Base-by-base conservation (phyloP, 176 grass and related monocot genomes). In the Avena sativa region DNA sequence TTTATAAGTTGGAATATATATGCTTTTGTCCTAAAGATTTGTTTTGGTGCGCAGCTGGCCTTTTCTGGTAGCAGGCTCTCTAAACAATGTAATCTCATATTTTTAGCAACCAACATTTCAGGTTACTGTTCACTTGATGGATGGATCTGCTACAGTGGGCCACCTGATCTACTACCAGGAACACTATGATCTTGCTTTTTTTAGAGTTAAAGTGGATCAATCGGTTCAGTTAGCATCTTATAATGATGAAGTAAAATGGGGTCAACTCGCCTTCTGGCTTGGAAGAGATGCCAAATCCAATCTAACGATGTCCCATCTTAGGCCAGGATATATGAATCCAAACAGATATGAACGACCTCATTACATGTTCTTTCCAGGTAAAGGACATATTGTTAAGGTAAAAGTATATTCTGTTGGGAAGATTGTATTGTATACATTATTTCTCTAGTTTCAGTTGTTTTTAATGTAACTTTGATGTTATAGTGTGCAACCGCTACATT, bases 111-210 rank as follows among this genome's bases (percentile, higher is more conserved):
- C n/a, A 57, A 43, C 69, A 1, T 83, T 83, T 40, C n/a, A 83
- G 51, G 68, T 83, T 17, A 25, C 4, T 56, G 52, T 73, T 57
- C 32, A 38, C n/a, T 47, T 83, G 36, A 4, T 25, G 20, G 81
- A 72, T 58, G 34, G 55, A 9, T 73, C 52, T 0, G 3, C 4
- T 59, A 9, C n/a, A 21, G 13, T 17, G 50, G 34, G 13, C n/a
- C 3, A 72, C 10, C 53, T 73, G 20, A 53, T 73, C 8, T 73
- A 83, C 68, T 14, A 23, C 20, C 81, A 83, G 68, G 38, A 83
- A 30, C 64, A 82, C 13, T 82, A 82, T 25, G 14, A 83, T 43
- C 51, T 83, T 83, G 49, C 50, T 43, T 56, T 71, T 14, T 44
- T 71, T 2, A 23, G 20, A 8, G 32, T 38, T 56, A 43, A 9